These are phyloP conservation scores for Phylloporus sp. DNA, from an alignment of 768 basidiomycete species.

Conservation along the genomic window DNA sequence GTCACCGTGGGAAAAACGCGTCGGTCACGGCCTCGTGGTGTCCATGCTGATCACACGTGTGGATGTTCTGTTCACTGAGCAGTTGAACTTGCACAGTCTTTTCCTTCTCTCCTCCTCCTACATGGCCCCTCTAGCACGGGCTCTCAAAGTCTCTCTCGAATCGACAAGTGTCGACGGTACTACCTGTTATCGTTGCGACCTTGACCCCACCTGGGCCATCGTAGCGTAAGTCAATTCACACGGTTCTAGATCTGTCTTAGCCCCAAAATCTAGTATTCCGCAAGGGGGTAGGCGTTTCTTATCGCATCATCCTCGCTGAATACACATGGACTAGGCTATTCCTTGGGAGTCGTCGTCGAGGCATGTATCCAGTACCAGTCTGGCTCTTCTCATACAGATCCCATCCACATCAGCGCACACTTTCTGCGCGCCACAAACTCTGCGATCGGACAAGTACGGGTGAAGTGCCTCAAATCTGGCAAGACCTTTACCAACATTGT, in stretches of 20 bases:
- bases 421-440: slow-evolving; percentile 46
- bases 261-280: slow-evolving; percentile 37
- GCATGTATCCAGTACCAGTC: slow-evolving; percentile 52
- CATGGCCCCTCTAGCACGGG: slow-evolving; percentile 19
- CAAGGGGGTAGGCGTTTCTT: slow-evolving; percentile 44
- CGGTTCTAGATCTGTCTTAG: background rate
- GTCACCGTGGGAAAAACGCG: slow-evolving; percentile 23
- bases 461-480: slow-evolving; percentile 47
- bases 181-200: slow-evolving; percentile 25
- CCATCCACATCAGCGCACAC: slow-evolving; percentile 58
- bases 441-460: slow-evolving; percentile 43
- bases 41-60: slow-evolving; percentile 16
- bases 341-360: slow-evolving; percentile 51
- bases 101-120: no score
- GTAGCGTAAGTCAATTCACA: slow-evolving; percentile 35
- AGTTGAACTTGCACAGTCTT: no score
- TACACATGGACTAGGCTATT: slow-evolving; percentile 44
- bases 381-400: slow-evolving; percentile 46
- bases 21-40: slow-evolving; percentile 13
- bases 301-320: background rate
- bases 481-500: slow-evolving; percentile 53
- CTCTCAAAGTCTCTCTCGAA: slow-evolving; percentile 20
- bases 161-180: slow-evolving; percentile 20
- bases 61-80: background rate
- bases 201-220: slow-evolving; percentile 46